phyloP scores from a whole-genome alignment of 1,284 basidiomycete genomes.

The Cryptococcus wingfieldii region DNA sequence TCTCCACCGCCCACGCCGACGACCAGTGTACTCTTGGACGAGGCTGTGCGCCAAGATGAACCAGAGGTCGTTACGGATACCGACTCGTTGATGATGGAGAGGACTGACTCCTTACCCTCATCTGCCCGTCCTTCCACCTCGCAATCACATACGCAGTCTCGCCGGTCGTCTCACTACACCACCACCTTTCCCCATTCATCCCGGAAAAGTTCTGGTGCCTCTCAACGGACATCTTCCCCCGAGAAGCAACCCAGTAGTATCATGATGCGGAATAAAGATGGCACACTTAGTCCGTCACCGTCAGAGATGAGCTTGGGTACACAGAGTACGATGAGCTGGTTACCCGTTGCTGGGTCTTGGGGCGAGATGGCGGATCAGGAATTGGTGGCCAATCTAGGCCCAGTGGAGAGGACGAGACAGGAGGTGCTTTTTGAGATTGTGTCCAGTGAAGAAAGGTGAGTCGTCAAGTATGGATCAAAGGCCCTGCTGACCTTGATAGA shows the following conservation, averaged over 20 bases:
- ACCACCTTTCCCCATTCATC: constrained; percentile 12
- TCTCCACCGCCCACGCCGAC: constrained; percentile 33
- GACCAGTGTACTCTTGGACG: constrained; percentile 23
- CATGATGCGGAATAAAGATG: too few species aligned
- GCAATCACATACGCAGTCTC: constrained; percentile 3
- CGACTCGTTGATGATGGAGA: too few species aligned
- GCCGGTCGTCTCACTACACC: constrained; percentile 13
- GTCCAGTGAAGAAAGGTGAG: constrained; percentile 87
- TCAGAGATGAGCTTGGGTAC: constrained; percentile 18
- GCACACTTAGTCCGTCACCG: constrained; percentile 13
- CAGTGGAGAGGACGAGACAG: constrained; percentile 88
- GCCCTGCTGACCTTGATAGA: constrained; percentile 52
- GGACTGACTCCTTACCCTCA: too few species aligned
- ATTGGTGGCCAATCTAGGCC: constrained; percentile 85
- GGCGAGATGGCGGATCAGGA: constrained; percentile 93
- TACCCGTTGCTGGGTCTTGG: constrained; percentile 74
- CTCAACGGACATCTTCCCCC: too few species aligned
- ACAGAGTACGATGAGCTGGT: constrained; percentile 28
- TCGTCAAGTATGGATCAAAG: background rate
- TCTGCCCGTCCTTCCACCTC: constrained; percentile 7
- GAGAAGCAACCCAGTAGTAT: too few species aligned
- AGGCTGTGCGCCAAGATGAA: constrained; percentile 4
- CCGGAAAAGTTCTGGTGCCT: constrained; percentile 17
- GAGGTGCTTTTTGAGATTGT: constrained; percentile 99
- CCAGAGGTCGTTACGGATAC: too few species aligned